Conservation (phyloP, 495 filamentous ascomycete species). For the Aspergillus asperescens region DNA sequence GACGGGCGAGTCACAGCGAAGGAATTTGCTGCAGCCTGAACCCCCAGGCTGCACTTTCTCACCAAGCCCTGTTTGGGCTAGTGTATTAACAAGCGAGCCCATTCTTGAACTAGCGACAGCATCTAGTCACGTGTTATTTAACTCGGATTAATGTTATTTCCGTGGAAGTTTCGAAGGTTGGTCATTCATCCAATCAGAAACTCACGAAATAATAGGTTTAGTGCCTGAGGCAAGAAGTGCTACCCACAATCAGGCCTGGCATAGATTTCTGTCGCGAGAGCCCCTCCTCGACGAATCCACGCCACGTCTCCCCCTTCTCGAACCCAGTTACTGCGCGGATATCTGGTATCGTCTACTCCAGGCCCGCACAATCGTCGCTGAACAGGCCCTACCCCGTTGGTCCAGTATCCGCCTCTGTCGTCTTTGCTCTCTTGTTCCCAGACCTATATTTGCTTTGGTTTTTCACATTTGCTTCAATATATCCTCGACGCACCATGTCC, state of each 20-base stretch:
- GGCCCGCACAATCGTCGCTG: slow-evolving; percentile 16
- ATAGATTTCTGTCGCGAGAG: slow-evolving; percentile 27
- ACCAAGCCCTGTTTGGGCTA: slow-evolving; percentile 23
- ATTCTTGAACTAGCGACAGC: slow-evolving; percentile 10
- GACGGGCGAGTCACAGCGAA: slow-evolving; percentile 30
- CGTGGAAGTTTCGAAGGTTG: slow-evolving; percentile 8
- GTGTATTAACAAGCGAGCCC: slow-evolving; percentile 25
- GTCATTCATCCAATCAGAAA: slow-evolving; percentile 25
- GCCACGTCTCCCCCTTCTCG: slow-evolving; percentile 11
- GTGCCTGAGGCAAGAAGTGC: slow-evolving; percentile 19
- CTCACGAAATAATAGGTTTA: slow-evolving; percentile 21
- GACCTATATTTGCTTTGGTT: slow-evolving; percentile 4
- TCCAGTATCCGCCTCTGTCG: slow-evolving; percentile 2
- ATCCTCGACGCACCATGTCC: slow-evolving; percentile 53
- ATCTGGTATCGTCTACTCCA: slow-evolving; percentile 15
- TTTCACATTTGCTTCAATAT: slow-evolving; percentile 17
- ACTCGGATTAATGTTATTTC: slow-evolving; percentile 20
- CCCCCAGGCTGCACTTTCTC: slow-evolving; percentile 25
- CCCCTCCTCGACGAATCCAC: slow-evolving; percentile 21
- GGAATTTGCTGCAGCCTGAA: slow-evolving; percentile 27
- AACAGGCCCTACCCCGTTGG: slow-evolving; percentile 8
- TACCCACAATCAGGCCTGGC: slow-evolving; percentile 26
- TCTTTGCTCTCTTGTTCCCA: not conserved
- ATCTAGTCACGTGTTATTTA: slow-evolving; percentile 18
- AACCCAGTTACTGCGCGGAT: slow-evolving; percentile 17